Percentiles rank a stretch among this genome's conserved stretches.
These are phyloP conservation scores for Saccharomycopsis guyanensis DNA, from an alignment of 805 yeast genomes.

Conservation along the genomic window DNA sequence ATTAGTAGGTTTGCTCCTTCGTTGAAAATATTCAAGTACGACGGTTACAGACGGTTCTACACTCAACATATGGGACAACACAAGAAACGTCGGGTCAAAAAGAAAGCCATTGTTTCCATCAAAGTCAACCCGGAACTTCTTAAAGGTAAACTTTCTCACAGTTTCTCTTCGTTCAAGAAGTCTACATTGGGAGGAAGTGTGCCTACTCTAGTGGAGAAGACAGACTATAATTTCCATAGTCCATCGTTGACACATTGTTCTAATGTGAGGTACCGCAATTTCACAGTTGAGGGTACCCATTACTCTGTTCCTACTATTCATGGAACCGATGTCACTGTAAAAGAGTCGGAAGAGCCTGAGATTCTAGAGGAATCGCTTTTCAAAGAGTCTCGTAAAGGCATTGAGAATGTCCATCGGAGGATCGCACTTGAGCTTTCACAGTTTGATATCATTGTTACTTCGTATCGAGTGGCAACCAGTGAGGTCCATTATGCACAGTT, in stretches of 20 bases:
- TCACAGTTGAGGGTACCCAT: conserved; percentile 1
- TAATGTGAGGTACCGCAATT: conserved; percentile 8
- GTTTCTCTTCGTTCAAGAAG: conserved; percentile 4
- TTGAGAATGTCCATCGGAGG: conserved; percentile 10
- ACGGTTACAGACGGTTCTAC: conserved; percentile 40
- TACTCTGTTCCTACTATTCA: conserved; percentile 10
- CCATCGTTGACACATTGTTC: neutral
- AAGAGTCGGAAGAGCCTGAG: conserved; percentile 2
- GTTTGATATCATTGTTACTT: conserved; percentile 73
- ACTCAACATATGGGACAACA: neutral
- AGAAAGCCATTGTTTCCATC: conserved; percentile 17
- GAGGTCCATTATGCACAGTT: conserved; percentile 78
- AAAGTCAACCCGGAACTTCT: neutral
- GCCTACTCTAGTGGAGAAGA: neutral
- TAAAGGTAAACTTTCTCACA: neutral
- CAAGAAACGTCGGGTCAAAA: neutral
- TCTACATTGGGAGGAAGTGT: neutral
- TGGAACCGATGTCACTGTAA: conserved; percentile 6
- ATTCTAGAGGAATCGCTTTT: conserved; percentile 4
- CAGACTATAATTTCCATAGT: neutral
- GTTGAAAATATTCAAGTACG: conserved; percentile 54
- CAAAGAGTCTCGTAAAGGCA: neutral
- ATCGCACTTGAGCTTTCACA: conserved; percentile 47
- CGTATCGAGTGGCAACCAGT: conserved; percentile 60
- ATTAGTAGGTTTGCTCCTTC: conserved; percentile 49